phyloP scores from a whole-genome alignment of 768 basidiomycete genomes.

The Cyclocybe cylindracea region DNA sequence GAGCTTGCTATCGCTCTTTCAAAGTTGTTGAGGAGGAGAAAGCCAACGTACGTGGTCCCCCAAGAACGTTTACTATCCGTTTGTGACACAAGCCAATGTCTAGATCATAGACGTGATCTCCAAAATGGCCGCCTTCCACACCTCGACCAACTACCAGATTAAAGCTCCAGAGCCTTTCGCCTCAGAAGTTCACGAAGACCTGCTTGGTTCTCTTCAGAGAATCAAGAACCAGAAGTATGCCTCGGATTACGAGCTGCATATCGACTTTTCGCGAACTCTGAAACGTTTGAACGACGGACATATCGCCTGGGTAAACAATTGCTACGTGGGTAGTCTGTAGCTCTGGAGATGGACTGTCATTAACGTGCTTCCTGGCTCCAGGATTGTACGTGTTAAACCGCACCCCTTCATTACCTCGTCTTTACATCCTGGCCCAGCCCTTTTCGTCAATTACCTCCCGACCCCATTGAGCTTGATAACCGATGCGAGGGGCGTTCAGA shows the following conservation, averaged over 20 bases:
- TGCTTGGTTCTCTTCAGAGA: constrained; percentile 51
- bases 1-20: constrained; percentile 54
- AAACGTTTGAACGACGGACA: constrained; percentile 65
- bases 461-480: constrained; percentile 50
- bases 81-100: background rate
- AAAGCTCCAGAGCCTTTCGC: constrained; percentile 53
- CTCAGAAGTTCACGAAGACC: constrained; percentile 56
- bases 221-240: constrained; percentile 44
- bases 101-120: constrained; percentile 62
- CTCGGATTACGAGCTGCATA: constrained; percentile 57
- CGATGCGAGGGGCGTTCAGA: constrained; percentile 42
- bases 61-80: background rate
- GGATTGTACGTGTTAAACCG: constrained; percentile 38
- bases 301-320: constrained; percentile 53
- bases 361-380: constrained; percentile 1
- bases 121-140: constrained; percentile 61
- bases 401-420: background rate
- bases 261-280: constrained; percentile 55
- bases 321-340: constrained; percentile 34
- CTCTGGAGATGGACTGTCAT: background rate
- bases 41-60: constrained; percentile 43
- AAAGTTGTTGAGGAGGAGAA: constrained; percentile 49
- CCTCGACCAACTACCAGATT: constrained; percentile 61
- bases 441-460: constrained; percentile 50
- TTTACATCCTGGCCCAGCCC: constrained; percentile 24